Evolutionary conservation across 805 yeast genomes (phyloP), one percentile per base, ranked within the genome.

Genomic region (Saccharomycopsis sp.): DNA sequence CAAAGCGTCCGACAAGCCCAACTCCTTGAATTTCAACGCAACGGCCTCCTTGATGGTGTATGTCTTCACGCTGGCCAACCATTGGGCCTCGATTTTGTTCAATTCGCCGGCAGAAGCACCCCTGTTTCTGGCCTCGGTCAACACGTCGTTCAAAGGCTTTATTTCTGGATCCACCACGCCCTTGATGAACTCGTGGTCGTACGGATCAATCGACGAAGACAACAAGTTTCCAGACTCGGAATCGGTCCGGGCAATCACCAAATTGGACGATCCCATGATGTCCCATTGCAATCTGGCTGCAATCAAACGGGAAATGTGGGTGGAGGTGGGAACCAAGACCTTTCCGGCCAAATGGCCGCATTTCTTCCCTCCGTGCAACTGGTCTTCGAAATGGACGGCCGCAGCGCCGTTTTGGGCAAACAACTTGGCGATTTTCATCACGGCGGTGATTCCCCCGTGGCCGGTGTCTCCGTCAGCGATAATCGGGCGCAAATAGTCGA

Each of bases 401-500:
- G 86, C 82, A 2, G 87, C 85, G 23, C 87, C 87, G 20, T 75
- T 74, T 66, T 82, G 87, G n/a, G 84, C 86, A 71, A 83, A 83
- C 54, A 81, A 66, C 65, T 83, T 83, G 23, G 87, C 84, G 57
- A 82, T 68, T 65, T 83, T 83, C 87, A 83, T 82, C 2, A 82
- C 83, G 0, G 85, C 75, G 2, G 82, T 79, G 14, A 77, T 68
- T 12, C 86, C 85, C 18, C 87, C 87, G 65, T 81, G 85, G 2
- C 87, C 87, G 64, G 84, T 82, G 62, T 83, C 87, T 2, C 79
- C 87, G 66, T 83, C 87, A 2, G 87, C 87, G 61, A 83, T 78
- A 55, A 83, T 81, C 15, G 87, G 87, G 57, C 80, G 73, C 64
- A 82, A 63, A 63, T 82, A 83, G 63, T 82, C 84, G n/a, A 72